Evolutionary conservation across 352 stramenopile species (phyloP), one percentile per base, ranked within the genome.

Genomic region (Salisapilia sapeloensis): DNA sequence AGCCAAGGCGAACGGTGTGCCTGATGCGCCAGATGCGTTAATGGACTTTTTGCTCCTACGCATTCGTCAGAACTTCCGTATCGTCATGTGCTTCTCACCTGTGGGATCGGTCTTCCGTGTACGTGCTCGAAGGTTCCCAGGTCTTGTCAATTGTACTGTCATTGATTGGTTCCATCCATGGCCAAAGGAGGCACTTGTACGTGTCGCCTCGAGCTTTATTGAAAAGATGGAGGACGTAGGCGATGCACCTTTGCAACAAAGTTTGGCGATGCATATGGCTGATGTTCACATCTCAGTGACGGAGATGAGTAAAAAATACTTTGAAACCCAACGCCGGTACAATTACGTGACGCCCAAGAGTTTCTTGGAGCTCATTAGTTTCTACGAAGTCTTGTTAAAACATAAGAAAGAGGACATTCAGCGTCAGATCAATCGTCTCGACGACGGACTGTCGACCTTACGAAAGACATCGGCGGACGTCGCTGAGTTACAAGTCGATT

Each of bases 331-430:
- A 48, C 63, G 90, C 0, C 72, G 94, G 6, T 97, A 96, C 80
- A 98, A 98, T 53, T 98, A 99, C 52, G 92, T 97, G 33, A 98
- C 94, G 25, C 93, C 94, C 5, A 98, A 98, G 63, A 96, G 80
- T 45, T 99, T 96, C 60, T 64, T 99, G 15, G 92, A 98, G 57
- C 61, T 98, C 9, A 98, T 99, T 29, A 81, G 63, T 21, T 97
- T 98, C 43, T 99, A 98, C 70, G 95, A 97, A 52, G 94, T 96
- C 43, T 44, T 98, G 24, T 67, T 98, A 15, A 81, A 77, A 36
- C 78, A 92, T 35, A 97, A 98, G 35, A 94, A 96, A 40, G 67
- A 81, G 28, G 77, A 97, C 27, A 91, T 96, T 44, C 86, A 96
- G 40, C 65, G 76, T 2, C 86, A 97, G 42, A 97, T 98, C 34